Evolutionary conservation across 345 rosid genomes (phyloP).

Genomic region (Corchorus olitorius): DNA sequence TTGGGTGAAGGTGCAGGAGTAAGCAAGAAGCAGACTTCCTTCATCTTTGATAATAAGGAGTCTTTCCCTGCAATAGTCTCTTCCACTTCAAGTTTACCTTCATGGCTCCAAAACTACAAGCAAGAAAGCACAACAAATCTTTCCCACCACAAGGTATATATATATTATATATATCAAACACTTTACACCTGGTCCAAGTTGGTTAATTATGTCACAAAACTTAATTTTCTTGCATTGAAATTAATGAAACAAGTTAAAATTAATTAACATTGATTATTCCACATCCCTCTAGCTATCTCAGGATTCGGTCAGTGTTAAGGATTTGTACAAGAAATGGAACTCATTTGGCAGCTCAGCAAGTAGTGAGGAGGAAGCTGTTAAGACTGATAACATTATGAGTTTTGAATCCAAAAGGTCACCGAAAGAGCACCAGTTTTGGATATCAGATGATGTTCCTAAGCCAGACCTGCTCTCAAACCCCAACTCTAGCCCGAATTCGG

Average conservation of each 20-base stretch:
- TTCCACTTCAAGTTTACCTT: constrained; percentile 51
- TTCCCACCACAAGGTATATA: constrained; percentile 44
- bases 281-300: neutral
- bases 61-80: constrained; percentile 13
- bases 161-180: neutral
- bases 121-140: constrained; percentile 40
- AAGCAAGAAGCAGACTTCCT: constrained; percentile 33
- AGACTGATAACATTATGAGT: constrained; percentile 24
- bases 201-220: too few relatives aligned
- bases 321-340: constrained; percentile 49
- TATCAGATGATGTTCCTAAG: constrained; percentile 31
- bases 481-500: constrained; percentile 77
- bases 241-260: neutral
- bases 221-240: too few relatives aligned
- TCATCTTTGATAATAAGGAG: constrained; percentile 37
- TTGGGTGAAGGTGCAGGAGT: constrained; percentile 25
- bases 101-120: constrained; percentile 64
- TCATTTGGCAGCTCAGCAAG: constrained; percentile 31
- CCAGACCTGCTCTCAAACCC: constrained; percentile 68
- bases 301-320: constrained; percentile 34
- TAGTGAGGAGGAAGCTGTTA: constrained; percentile 38
- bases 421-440: constrained; percentile 48
- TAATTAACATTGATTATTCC: neutral
- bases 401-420: constrained; percentile 35
- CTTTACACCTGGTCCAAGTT: neutral